Evolutionary conservation across 176 grass and related monocot species (phyloP).

Genomic region (Carex kokanica): DNA sequence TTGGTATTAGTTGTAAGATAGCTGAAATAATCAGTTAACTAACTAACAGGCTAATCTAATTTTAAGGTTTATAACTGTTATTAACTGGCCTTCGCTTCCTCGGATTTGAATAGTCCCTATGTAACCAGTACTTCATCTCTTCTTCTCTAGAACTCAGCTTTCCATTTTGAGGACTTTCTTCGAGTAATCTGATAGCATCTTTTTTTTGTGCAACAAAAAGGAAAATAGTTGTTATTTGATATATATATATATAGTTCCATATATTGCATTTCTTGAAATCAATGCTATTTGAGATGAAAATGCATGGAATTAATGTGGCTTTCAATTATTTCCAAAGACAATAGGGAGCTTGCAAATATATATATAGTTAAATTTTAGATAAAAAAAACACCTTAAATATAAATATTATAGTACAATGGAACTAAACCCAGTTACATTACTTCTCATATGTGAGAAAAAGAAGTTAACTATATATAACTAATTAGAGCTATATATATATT

Average conservation of each 20-base stretch:
- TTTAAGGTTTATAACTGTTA: constrained; percentile 40
- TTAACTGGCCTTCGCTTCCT: constrained; percentile 42
- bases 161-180: constrained; percentile 15
- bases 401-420: too few species aligned
- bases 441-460: not conserved
- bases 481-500: not conserved
- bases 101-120: constrained; percentile 33
- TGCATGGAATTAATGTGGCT: not conserved
- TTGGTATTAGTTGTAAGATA: constrained; percentile 8
- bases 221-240: not conserved
- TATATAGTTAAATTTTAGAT: not conserved
- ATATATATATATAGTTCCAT: too few species aligned
- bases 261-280: not conserved
- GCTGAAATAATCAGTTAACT: constrained; percentile 5
- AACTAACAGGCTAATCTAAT: constrained; percentile 13
- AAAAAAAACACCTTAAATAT: not conserved
- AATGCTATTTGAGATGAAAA: not conserved
- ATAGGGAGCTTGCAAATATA: not conserved
- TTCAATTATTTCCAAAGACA: not conserved
- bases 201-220: constrained; percentile 23
- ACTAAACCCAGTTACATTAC: not conserved
- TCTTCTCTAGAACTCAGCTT: constrained; percentile 44
- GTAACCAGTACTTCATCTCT: constrained; percentile 49
- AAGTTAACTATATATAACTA: not conserved
- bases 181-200: constrained; percentile 33